Evolutionary conservation across 805 yeast species (phyloP), one percentile per base, ranked within the genome.

Genomic region (Kazachstania kunashirensis): DNA sequence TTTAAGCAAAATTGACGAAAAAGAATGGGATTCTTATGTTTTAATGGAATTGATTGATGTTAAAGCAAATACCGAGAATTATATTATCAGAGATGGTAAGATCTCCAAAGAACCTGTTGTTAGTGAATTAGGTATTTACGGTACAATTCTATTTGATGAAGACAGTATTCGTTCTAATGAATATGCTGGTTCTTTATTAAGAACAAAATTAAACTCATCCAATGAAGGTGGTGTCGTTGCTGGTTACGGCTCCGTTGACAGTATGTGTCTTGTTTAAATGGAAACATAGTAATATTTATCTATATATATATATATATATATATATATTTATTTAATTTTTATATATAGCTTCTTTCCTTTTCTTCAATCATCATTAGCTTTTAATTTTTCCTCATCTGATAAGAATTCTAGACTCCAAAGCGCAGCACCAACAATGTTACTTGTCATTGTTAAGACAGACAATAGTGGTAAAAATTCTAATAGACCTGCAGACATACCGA

Each of bases 201-300:
- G 98, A 62, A 82, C 96, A 0, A 92, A 92, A 59, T 75, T 86
- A 39, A 80, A 84, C 45, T 65, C 80, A 3, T 81, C 94, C 37
- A 79, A 92, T 59, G 99, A 92, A 65, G 98, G 98, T 26, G 99
- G 99, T 27, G 96, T 92, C 24, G 97, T 97, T 16, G 98, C 98
- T 12, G 99, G 99, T 1, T 89, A 84, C 61, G 99, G 97, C 6
- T 86, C 96, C 59, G 84, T 92, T 28, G 98, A 92, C 59, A 82
- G 86, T 52, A 68, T 86, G 25, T 74, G 29, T 23, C 17, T 37
- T 32, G 34, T 31, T 12, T 29, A 29, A 29, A 8, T 18, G 14
- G 17, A 14, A 12, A 12, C 11, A 18, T n/a, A 26, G n/a, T 9
- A n/a, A 26, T 26, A 11, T 10, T 14, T 13, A 15, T 25, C 7